Conservation (phyloP, 441 rosid genomes). For the Croton laevigatus region DNA sequence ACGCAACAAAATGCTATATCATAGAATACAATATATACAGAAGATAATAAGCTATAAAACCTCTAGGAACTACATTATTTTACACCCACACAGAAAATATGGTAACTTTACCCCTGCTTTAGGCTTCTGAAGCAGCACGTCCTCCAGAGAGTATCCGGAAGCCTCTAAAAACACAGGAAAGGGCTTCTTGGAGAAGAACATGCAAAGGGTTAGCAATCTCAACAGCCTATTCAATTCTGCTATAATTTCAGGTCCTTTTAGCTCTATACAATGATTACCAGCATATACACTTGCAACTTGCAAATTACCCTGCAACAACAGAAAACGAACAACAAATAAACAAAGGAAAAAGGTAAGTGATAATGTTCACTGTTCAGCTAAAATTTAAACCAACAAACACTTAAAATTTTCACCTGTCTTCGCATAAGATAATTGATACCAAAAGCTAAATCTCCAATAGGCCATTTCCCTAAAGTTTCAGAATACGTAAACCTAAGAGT, state of each 20-base stretch:
- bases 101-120: conserved; percentile 76
- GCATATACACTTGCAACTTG: conserved; percentile 81
- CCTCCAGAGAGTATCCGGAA: conserved; percentile 62
- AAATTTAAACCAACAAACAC: neutral
- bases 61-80: neutral
- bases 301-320: conserved; percentile 55
- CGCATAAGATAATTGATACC: conserved; percentile 89
- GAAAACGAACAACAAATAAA: neutral
- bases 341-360: neutral
- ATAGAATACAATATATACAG: neutral
- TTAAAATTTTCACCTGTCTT: conserved; percentile 46
- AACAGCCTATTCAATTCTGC: conserved; percentile 53
- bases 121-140: conserved; percentile 90
- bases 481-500: conserved; percentile 88
- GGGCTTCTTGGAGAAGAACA: conserved; percentile 89
- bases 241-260: conserved; percentile 62
- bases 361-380: neutral
- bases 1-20: neutral
- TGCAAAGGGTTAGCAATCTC: conserved; percentile 76
- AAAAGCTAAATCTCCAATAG: conserved; percentile 89
- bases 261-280: conserved; percentile 55
- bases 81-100: too few relatives aligned
- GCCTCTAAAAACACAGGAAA: conserved; percentile 80
- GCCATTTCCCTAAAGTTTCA: conserved; percentile 97
- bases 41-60: neutral